Base-by-base conservation (phyloP, 805 yeast genomes). In the Candida qinlingensis region DNA sequence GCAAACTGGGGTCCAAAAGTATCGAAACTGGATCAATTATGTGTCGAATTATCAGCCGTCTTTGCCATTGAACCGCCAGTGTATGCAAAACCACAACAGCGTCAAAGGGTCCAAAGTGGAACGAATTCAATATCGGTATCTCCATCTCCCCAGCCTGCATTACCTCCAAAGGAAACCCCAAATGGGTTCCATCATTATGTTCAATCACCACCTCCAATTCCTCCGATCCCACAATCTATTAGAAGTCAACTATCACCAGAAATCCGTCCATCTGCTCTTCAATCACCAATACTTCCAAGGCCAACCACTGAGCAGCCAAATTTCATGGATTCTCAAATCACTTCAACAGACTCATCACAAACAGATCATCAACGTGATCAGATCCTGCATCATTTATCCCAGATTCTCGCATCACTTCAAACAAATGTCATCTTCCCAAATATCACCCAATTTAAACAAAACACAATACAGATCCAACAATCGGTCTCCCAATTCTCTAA, bases 1-100 rank as follows among this genome's bases (percentile, higher is more conserved):
- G 64, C 82, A n/a, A 69, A 66, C 29, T 87, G 95, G 96, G 50
- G 58, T 37, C 60, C 62, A 11, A 48, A 33, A 66, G 67, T 29
- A 85, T 41, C 45, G 6, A 42, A 47, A 37, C 28, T 56, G 54
- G 27, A 69, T 53, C 47, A 65, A 39, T 19, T 54, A 26, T 55
- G 71, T 36, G 54, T 57, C 3, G 56, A 68, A 12, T 54, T 75
- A 45, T 51, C 63, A 6, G 62, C 57, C 6, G 60, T 66, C 33
- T 72, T 81, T 59, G 54, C 67, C 27, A 58, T 60, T 40, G 73
- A 74, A 42, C 68, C 74, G 3, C 83, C 85, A 1, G 74, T 79
- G 4, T 68, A 65, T 48, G 64, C 71, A 1, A 63, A 59, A 42
- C 68, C 71, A 11, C 34, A 8, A 31, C 34, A 31, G 34, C 34